Base-by-base conservation (phyloP, 257 asterid genomes). In the Scutellaria barbata region DNA sequence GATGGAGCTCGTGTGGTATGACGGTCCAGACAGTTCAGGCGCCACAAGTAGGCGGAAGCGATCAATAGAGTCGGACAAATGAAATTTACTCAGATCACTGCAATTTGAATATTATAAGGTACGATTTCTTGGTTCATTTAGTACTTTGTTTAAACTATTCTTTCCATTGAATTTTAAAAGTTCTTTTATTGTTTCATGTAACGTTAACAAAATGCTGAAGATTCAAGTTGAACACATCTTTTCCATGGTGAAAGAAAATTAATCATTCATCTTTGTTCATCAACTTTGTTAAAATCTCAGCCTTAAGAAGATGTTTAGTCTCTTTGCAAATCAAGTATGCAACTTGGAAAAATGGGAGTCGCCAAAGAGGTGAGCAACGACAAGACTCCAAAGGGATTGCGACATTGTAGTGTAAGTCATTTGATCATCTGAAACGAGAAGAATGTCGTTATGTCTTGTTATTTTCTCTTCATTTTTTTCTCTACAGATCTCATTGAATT, bases 1-100 rank as follows among this genome's bases (percentile, higher is more conserved):
- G 99, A 86, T 94, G 99, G 99, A 91, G 79, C 80, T 86, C 83
- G 87, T 79, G 61, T 91, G 99, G 99, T 88, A 88, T 41, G 96
- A 91, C 73, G 63, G 81, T 55, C 73, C 87, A 7, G 87, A 85
- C 52, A 55, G 57, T 74, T 66, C 84, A 20, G 92, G 96, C 37
- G 83, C 88, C 58, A 66, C 75, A 18, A 83, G 89, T 58, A 69
- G 81, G 87, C 83, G 81, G 73, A 88, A 77, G 71, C 66, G 84
- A 84, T 58, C 84, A 5, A 76, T 69, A 66, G 86, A 83, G 61
- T 76, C 81, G 43, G 66, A 69, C 42, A 74, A 75, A 43, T 86
- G 78, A 85, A 39, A 16, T 41, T 22, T 69, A 14, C 47, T 57
- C 40, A 33, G 58, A 42, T 57, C 65, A 8, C 37, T 13, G 53